Percentiles rank a stretch among this genome's conserved stretches.
These are phyloP conservation scores for Eucalyptus sp. DNA, from an alignment of 345 rosid genomes.

Conservation along the genomic window DNA sequence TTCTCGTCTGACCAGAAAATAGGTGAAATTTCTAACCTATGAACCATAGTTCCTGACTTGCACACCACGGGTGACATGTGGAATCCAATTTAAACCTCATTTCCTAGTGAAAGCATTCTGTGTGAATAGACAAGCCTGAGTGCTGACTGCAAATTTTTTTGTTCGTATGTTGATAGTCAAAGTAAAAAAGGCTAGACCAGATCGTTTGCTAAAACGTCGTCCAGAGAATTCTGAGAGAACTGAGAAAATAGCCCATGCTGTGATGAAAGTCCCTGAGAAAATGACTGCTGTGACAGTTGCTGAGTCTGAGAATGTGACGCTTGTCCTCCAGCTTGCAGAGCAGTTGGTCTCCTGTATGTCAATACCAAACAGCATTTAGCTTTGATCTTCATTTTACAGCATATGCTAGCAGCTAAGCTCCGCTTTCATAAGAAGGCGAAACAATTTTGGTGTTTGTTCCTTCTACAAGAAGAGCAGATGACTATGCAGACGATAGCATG, in stretches of 20 bases:
- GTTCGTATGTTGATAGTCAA: not conserved
- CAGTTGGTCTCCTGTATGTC: constrained; percentile 42
- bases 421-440: not conserved
- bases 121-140: not conserved
- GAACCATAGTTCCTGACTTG: not conserved
- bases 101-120: not conserved
- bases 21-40: not conserved
- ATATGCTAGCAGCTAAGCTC: not conserved
- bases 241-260: constrained; percentile 76
- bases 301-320: constrained; percentile 61
- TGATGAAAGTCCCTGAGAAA: constrained; percentile 78
- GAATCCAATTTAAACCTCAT: not conserved
- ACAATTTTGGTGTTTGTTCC: not conserved
- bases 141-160: not conserved
- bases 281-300: constrained; percentile 64
- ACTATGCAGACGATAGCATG: not conserved
- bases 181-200: constrained; percentile 31
- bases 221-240: constrained; percentile 65
- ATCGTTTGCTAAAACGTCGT: constrained; percentile 40
- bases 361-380: not conserved
- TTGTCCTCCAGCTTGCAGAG: constrained; percentile 28
- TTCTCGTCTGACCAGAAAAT: not conserved
- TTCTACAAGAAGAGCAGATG: not conserved
- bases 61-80: not conserved
- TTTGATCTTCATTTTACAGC: not conserved